Evolutionary conservation across 2,329 filamentous ascomycete genomes (phyloP).

Genomic region (Rhynchosporium graminicola): DNA sequence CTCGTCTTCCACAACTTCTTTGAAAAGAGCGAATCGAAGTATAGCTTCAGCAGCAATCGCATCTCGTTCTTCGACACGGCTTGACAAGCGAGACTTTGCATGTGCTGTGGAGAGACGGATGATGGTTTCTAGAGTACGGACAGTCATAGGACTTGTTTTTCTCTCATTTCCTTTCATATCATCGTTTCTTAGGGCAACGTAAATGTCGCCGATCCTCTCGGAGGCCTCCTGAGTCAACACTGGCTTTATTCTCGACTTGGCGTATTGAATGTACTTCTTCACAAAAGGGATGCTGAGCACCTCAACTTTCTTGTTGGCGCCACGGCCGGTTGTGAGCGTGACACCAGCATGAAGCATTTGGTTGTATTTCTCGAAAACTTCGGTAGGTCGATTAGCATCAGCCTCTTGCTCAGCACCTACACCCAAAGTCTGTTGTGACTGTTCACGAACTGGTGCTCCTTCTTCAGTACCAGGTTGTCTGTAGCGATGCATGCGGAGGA

Average conservation of each 20-base stretch:
- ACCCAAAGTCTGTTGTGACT: slow-evolving; percentile 78
- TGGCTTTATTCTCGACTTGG: slow-evolving; percentile 88
- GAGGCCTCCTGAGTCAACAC: slow-evolving; percentile 87
- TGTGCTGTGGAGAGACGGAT: slow-evolving; percentile 97
- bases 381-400: slow-evolving; percentile 72
- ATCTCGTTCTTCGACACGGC: slow-evolving; percentile 85
- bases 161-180: slow-evolving; percentile 93
- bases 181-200: slow-evolving; percentile 91
- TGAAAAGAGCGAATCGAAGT: slow-evolving; percentile 92
- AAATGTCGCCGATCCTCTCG: slow-evolving; percentile 87
- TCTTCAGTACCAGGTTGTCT: slow-evolving; percentile 91
- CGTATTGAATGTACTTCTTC: slow-evolving; percentile 99
- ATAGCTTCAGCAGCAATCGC: slow-evolving; percentile 86
- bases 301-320: slow-evolving; percentile 74
- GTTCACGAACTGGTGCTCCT: slow-evolving; percentile 89
- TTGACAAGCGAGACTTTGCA: slow-evolving; percentile 87
- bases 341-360: slow-evolving; percentile 94
- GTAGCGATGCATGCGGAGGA: slow-evolving; percentile 95
- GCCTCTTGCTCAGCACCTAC: slow-evolving; percentile 81
- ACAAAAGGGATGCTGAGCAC: slow-evolving; percentile 96
- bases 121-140: slow-evolving; percentile 95
- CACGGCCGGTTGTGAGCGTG: slow-evolving; percentile 71
- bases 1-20: slow-evolving; percentile 81
- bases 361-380: slow-evolving; percentile 96
- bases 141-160: slow-evolving; percentile 91